A percentile compares a stretch with the other conserved stretches of the same genome.
phyloP scores from a whole-genome alignment of 2,329 filamentous ascomycete species.

The Beauveria rudraprayagi region DNA sequence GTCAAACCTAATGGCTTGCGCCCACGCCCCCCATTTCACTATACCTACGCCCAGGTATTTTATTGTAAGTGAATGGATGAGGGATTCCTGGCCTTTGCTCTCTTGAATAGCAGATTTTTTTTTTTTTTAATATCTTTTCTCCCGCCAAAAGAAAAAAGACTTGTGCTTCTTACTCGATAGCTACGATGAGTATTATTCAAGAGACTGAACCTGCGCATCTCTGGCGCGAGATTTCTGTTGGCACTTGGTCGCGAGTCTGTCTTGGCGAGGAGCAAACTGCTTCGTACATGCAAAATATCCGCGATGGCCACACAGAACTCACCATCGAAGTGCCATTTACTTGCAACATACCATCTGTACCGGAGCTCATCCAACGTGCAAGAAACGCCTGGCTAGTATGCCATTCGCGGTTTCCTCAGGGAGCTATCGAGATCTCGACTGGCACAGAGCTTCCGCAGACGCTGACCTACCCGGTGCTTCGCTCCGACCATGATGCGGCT shows the following conservation, averaged over 20 bases:
- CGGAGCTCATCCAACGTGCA: neutral
- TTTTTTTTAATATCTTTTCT: too few species aligned
- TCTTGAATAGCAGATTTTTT: neutral
- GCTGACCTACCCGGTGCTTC: neutral
- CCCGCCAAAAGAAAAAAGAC: too few species aligned
- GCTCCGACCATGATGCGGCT: neutral
- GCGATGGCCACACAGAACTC: slow-evolving; percentile 1
- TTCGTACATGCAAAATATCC: neutral
- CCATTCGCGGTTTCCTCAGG: neutral
- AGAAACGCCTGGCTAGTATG: neutral
- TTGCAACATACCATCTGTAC: neutral
- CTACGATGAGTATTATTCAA: neutral
- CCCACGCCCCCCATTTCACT: neutral
- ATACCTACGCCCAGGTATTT: neutral
- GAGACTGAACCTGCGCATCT: neutral
- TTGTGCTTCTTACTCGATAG: too few species aligned
- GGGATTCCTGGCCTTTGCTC: neutral
- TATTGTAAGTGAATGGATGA: neutral
- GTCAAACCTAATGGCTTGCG: neutral
- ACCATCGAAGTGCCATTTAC: slow-evolving; percentile 1
- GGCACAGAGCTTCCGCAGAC: neutral
- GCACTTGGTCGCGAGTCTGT: neutral
- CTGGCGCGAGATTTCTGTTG: neutral
- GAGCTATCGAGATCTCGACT: neutral
- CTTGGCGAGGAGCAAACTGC: neutral